Evolutionary conservation across 2,329 filamentous ascomycete species (phyloP), one percentile per base, ranked within the genome.

Genomic region (Exophiala lecanii-corni): DNA sequence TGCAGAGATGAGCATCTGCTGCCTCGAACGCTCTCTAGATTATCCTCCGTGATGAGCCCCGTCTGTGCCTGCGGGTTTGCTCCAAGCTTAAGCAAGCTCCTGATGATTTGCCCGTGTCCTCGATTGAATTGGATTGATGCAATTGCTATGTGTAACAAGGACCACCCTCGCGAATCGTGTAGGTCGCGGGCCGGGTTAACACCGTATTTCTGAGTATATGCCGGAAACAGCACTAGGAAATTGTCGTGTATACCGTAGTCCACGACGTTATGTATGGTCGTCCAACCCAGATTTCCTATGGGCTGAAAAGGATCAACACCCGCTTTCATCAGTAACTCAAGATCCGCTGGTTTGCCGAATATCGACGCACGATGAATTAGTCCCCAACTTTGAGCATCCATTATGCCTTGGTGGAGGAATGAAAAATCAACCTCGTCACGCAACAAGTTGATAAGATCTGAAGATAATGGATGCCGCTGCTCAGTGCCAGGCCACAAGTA

Each of bases 331-430:
- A 46, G 32, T 12, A 46, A 13, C 15, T 30, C 9, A 6, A 46
- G 9, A 20, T 46, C 43, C 7, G 32, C 31, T n/a, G 43, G 23
- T 5, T 25, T 25, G 19, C 38, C 43, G 20, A 32, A 42, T 21
- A 41, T 18, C n/a, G 43, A 26, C 3, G 39, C 43, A 15, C 43
- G 43, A 30, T 46, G 33, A 20, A 46, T 33, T 3, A 46, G n/a
- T 9, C 39, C 21, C 39, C 38, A 46, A 12, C 43, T 34, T 17
- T 17, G 9, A 10, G 13, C 25, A 25, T 45, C 43, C 2, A 35
- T 5, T 4, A 21, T 17, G 9, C 23, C 12, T 18, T 30, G n/a
- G 19, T 45, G 37, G 12, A 41, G 19, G 13, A 16, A n/a, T 12
- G 26, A 13, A n/a, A n/a, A n/a, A n/a, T n/a, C n/a, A 6, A 15